Evolutionary conservation across 768 basidiomycete genomes (phyloP).

Genomic region (Termitomyces sp.): DNA sequence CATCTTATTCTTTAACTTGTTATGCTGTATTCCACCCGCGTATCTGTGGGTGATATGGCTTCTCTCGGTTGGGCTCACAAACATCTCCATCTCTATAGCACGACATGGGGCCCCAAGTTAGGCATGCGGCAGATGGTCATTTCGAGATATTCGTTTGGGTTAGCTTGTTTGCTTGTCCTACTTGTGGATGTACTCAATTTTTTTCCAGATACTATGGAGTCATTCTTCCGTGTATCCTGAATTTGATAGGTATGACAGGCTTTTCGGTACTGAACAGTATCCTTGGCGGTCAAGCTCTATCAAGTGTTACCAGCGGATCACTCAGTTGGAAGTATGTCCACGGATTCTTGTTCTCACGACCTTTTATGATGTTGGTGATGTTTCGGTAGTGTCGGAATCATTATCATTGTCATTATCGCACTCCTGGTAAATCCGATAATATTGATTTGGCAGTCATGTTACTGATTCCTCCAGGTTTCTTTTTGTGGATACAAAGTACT

Average conservation of each 20-base stretch:
- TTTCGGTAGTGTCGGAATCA: constrained; percentile 64
- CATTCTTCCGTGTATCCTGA: constrained; percentile 54
- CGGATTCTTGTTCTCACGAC: not conserved
- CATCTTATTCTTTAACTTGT: constrained; percentile 63
- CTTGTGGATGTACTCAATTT: constrained; percentile 6
- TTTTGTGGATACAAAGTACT: constrained; percentile 53
- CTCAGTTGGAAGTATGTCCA: constrained; percentile 38
- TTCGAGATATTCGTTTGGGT: constrained; percentile 41
- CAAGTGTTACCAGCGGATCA: constrained; percentile 33
- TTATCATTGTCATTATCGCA: constrained; percentile 66
- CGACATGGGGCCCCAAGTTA: constrained; percentile 77
- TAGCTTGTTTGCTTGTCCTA: constrained; percentile 1
- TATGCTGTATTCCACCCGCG: constrained; percentile 54
- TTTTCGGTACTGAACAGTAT: constrained; percentile 72
- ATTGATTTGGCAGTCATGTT: constrained; percentile 8
- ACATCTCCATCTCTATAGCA: constrained; percentile 16
- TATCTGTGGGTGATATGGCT: constrained; percentile 40
- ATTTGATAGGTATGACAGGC: constrained; percentile 58
- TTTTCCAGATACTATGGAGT: constrained; percentile 53
- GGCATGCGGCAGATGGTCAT: constrained; percentile 87
- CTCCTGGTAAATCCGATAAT: constrained; percentile 47
- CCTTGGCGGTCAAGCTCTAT: constrained; percentile 54
- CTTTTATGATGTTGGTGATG: not conserved
- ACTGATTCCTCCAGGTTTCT: constrained; percentile 30
- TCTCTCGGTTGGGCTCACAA: not conserved